Conservation (phyloP, 2,329 filamentous ascomycete species). For the Aspergillus phoenicis region DNA sequence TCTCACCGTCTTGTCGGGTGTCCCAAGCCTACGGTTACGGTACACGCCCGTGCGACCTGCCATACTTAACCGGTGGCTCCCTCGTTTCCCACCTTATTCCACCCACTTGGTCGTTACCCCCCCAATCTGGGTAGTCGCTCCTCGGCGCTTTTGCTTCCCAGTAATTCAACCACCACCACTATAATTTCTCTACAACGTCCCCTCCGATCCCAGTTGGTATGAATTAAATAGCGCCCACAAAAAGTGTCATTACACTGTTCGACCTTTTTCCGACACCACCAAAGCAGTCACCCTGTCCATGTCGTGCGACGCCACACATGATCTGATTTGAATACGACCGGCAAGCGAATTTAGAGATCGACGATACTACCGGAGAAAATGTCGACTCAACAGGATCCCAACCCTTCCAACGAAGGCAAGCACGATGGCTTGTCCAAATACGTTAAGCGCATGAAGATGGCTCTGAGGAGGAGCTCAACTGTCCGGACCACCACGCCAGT, state of each 20-base stretch:
- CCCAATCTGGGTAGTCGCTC: background rate
- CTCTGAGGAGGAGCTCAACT: constrained; percentile 35
- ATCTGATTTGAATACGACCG: background rate
- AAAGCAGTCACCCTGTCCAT: background rate
- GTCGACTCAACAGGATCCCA: constrained; percentile 25
- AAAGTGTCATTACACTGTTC: background rate
- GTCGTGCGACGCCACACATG: background rate
- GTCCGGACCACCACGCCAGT: constrained; percentile 23
- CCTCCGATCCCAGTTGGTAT: background rate
- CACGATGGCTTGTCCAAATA: constrained; percentile 43
- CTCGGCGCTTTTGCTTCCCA: background rate
- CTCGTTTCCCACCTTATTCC: background rate
- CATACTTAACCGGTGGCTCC: constrained; percentile 14
- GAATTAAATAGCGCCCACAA: background rate
- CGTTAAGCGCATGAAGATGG: constrained; percentile 44
- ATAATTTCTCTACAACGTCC: background rate
- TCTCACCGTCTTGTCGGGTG: constrained; percentile 26
- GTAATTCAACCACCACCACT: background rate
- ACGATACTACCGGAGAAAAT: constrained; percentile 18
- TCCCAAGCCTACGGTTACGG: constrained; percentile 30
- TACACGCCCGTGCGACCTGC: constrained; percentile 23
- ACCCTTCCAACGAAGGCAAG: constrained; percentile 26
- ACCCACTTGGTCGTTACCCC: constrained; percentile 1
- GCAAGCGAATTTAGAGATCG: background rate
- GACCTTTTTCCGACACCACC: background rate